These are phyloP conservation scores for Chrysochromulina parva DNA, from an alignment of 78 protist species.

Conservation along the genomic window DNA sequence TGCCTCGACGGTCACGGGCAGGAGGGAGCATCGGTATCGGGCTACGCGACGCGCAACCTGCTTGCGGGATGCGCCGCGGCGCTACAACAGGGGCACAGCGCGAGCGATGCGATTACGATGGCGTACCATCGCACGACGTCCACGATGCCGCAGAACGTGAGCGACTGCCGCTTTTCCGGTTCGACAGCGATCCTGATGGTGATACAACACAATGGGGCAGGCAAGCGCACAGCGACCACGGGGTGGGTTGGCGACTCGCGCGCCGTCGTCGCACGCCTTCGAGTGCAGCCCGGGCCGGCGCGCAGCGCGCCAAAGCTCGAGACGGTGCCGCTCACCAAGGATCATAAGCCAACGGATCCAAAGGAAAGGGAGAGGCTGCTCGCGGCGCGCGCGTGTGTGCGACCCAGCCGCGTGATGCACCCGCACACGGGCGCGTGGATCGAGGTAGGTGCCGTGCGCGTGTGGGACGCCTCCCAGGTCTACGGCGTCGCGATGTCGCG, in stretches of 20 bases:
- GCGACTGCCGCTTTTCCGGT: not conserved
- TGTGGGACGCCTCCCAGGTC: not conserved
- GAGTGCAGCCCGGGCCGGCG: not conserved
- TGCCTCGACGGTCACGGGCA: not conserved
- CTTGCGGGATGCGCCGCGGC: not conserved
- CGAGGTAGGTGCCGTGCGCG: not conserved
- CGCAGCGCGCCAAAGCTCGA: not conserved
- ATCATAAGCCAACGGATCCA: not conserved
- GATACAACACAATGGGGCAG: not conserved
- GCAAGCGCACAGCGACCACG: not conserved
- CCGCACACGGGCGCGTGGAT: not conserved
- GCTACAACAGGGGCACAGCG: not conserved
- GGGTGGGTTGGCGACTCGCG: not conserved
- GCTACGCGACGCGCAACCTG: not conserved
- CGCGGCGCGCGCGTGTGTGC: not conserved
- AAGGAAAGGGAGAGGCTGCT: not conserved
- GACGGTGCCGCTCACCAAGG: not conserved
- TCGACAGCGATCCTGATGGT: not conserved
- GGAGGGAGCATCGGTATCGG: not conserved
- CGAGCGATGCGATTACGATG: not conserved
- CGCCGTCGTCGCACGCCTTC: not conserved
- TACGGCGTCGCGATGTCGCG: constrained; percentile 8
- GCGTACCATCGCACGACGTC: not conserved
- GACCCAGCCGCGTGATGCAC: not conserved
- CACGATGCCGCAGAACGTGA: not conserved